These are phyloP conservation scores for Lolium perenne DNA, from an alignment of 176 grass and related monocot species.

Conservation along the genomic window DNA sequence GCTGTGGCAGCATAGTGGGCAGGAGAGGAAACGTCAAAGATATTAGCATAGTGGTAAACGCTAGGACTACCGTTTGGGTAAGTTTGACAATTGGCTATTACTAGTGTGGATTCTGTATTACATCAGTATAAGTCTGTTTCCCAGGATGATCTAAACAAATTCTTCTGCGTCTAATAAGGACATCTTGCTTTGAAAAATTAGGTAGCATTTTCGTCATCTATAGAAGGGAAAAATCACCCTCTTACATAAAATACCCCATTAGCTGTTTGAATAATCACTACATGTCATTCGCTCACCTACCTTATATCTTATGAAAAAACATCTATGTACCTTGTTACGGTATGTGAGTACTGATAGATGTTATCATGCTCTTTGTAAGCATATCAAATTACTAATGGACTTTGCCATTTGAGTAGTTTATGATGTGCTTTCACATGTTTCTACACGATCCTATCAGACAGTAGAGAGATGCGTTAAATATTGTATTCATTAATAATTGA, in stretches of 20 bases:
- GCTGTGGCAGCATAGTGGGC: conserved; percentile 1
- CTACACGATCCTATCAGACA: not conserved
- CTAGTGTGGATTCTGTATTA: not conserved
- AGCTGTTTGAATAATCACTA: conserved; percentile 11
- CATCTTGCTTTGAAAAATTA: not conserved
- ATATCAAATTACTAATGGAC: conserved; percentile 1
- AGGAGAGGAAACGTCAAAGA: conserved; percentile 2
- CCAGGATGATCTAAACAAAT: not conserved
- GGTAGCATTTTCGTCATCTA: not conserved
- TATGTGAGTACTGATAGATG: not conserved
- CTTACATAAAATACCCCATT: conserved; percentile 3
- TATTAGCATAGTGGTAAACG: not conserved
- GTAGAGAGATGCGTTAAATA: not conserved
- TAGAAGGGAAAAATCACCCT: not conserved
- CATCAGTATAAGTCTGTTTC: not conserved
- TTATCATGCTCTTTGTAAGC: conserved; percentile 25
- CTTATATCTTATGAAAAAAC: conserved; percentile 7
- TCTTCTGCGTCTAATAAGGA: not conserved
- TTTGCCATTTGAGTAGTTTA: conserved; percentile 14
- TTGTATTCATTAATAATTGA: conserved; percentile 16
- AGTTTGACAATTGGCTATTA: not conserved
- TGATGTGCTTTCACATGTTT: not conserved
- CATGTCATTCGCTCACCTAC: not conserved
- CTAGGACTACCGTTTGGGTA: not conserved
- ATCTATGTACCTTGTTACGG: not conserved